Percentiles rank a stretch among this genome's conserved stretches.
These are phyloP conservation scores for Candida golubevii DNA, from an alignment of 805 yeast species.

Conservation along the genomic window DNA sequence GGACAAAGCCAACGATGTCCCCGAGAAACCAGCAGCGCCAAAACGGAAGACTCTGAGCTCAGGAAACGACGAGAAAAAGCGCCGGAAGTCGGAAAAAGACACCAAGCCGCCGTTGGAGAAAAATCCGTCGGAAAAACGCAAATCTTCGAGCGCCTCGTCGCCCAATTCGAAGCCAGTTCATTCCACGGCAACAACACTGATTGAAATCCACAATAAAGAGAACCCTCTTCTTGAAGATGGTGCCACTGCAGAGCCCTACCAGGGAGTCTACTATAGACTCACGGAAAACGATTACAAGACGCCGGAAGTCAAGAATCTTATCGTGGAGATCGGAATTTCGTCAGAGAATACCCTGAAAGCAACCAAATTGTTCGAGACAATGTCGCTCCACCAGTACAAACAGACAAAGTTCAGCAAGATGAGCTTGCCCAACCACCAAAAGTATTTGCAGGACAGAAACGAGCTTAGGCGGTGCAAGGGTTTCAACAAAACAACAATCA, in stretches of 20 bases:
- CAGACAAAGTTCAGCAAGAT: constrained; percentile 28
- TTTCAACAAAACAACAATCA: constrained; percentile 28
- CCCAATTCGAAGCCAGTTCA: constrained; percentile 3
- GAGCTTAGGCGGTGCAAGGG: constrained; percentile 23
- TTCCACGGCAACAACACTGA: background rate
- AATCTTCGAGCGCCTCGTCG: constrained; percentile 9
- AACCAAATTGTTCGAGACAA: constrained; percentile 7
- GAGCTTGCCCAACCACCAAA: constrained; percentile 31
- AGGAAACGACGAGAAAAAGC: constrained; percentile 32
- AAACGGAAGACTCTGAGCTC: constrained; percentile 18
- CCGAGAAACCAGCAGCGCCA: constrained; percentile 12
- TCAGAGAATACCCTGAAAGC: constrained; percentile 4
- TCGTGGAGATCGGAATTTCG: constrained; percentile 18
- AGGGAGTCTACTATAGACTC: constrained; percentile 48
- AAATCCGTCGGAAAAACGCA: constrained; percentile 7
- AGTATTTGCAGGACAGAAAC: constrained; percentile 31
- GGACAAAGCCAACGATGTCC: constrained; percentile 22
- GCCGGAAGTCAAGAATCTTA: constrained; percentile 24
- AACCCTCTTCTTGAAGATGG: constrained; percentile 42
- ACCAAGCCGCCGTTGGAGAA: constrained; percentile 5
- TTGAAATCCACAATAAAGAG: constrained; percentile 31
- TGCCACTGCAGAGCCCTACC: constrained; percentile 43
- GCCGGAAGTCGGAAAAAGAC: constrained; percentile 20
- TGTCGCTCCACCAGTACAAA: constrained; percentile 26
- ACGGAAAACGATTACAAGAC: constrained; percentile 44